These are phyloP conservation scores for Ceratocystis colombiana DNA, from an alignment of 2,329 filamentous ascomycete genomes.

Conservation along the genomic window DNA sequence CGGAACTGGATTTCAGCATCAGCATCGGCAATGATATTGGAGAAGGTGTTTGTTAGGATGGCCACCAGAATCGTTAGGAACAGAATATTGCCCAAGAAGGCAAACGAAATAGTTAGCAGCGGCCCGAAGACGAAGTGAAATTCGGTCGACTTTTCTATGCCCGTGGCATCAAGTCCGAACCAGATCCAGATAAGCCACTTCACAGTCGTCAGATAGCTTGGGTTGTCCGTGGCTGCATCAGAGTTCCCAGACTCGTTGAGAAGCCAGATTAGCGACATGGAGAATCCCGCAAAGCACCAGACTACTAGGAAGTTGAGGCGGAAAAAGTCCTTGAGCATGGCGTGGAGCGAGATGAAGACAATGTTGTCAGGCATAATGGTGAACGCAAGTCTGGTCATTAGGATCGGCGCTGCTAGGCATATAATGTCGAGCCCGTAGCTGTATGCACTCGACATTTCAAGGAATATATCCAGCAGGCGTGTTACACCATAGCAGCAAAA, in stretches of 20 bases:
- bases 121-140: constrained; percentile 61
- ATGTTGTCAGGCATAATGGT: constrained; percentile 66
- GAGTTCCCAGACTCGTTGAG: constrained; percentile 28
- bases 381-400: constrained; percentile 61
- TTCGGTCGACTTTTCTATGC: constrained; percentile 42
- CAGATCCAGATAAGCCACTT: constrained; percentile 76
- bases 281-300: constrained; percentile 61
- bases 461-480: constrained; percentile 47
- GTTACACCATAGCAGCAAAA: constrained; percentile 52
- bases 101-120: constrained; percentile 59
- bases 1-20: constrained; percentile 62
- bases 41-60: constrained; percentile 63
- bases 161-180: constrained; percentile 61
- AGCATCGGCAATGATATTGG: constrained; percentile 57
- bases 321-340: constrained; percentile 65
- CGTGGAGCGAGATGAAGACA: constrained; percentile 61
- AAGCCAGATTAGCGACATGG: constrained; percentile 60
- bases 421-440: constrained; percentile 55
- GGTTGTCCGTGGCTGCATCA: constrained; percentile 29
- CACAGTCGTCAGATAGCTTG: constrained; percentile 46
- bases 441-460: constrained; percentile 35
- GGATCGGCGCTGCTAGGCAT: constrained; percentile 56
- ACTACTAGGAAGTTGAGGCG: constrained; percentile 55
- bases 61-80: constrained; percentile 66
- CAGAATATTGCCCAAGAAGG: constrained; percentile 63